Conservation (phyloP, 2,329 filamentous ascomycete species). For the Chaetomium strumarium region DNA sequence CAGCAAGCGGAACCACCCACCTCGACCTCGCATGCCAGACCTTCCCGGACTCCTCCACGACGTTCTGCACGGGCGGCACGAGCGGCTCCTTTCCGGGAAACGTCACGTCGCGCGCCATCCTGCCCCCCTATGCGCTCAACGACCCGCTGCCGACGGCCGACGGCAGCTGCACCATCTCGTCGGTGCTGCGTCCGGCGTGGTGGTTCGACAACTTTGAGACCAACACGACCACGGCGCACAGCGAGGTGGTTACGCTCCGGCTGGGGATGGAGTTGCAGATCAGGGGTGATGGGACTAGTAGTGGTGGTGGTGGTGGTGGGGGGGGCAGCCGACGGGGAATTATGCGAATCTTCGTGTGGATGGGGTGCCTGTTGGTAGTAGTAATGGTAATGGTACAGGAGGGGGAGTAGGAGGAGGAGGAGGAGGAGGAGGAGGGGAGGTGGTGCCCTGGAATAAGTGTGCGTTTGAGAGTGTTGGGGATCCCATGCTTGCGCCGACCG, state of each 20-base stretch:
- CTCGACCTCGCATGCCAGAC: slow-evolving; percentile 19
- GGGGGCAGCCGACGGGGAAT: slow-evolving; percentile 4
- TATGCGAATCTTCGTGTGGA: slow-evolving; percentile 12
- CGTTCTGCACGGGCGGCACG: slow-evolving; percentile 19
- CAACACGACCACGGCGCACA: neutral
- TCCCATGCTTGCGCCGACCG: slow-evolving; percentile 17
- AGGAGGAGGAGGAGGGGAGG: no score
- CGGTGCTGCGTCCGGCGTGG: slow-evolving; percentile 22
- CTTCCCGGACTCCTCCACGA: slow-evolving; percentile 7
- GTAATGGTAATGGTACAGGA: neutral
- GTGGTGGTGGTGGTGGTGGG: no score
- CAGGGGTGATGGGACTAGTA: neutral
- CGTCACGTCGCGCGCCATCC: slow-evolving; percentile 3
- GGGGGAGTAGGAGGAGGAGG: no score
- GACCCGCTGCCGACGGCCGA: slow-evolving; percentile 20
- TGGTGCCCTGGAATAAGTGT: slow-evolving; percentile 19
- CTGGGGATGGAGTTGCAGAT: slow-evolving; percentile 21
- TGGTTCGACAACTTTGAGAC: slow-evolving; percentile 20
- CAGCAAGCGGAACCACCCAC: slow-evolving; percentile 13
- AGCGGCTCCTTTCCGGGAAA: slow-evolving; percentile 11
- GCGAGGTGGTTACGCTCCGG: slow-evolving; percentile 5
- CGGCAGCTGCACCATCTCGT: slow-evolving; percentile 23
- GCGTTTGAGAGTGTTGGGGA: slow-evolving; percentile 15
- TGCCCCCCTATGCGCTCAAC: slow-evolving; percentile 22
- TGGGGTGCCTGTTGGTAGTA: slow-evolving; percentile 6